Evolutionary conservation across 305 asterid genomes (phyloP).

Genomic region (Rubia tinctorum): DNA sequence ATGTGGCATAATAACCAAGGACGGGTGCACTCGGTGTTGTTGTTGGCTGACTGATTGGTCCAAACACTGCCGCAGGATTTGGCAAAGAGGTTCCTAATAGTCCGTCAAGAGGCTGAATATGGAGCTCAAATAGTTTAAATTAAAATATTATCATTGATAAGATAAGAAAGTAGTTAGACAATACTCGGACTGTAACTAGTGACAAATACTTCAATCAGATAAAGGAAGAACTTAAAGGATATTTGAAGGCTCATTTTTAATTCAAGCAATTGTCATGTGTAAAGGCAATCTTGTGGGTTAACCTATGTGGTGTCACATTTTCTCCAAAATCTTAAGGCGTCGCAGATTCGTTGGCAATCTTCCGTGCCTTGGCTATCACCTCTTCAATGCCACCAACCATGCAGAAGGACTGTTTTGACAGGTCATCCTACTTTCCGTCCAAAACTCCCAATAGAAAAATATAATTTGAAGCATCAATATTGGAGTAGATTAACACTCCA

Average conservation of each 20-base stretch:
- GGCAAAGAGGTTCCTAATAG: constrained; percentile 52
- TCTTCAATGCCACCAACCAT: too few species aligned
- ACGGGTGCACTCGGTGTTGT: constrained; percentile 31
- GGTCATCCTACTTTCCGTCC: too few species aligned
- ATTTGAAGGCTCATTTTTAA: constrained; percentile 76
- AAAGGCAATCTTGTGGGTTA: constrained; percentile 89
- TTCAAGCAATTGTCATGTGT: constrained; percentile 71
- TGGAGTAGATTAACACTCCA: too few species aligned
- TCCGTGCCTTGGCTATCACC: too few species aligned
- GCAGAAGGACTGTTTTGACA: too few species aligned
- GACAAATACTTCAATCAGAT: constrained; percentile 1
- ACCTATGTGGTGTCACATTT: constrained; percentile 65
- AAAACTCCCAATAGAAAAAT: too few species aligned
- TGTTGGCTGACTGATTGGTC: constrained; percentile 36
- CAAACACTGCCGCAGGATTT: constrained; percentile 43
- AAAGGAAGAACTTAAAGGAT: constrained; percentile 52
- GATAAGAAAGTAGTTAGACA: not conserved
- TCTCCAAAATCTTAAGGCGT: too few species aligned
- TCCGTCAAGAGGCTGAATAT: constrained; percentile 80
- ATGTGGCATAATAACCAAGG: constrained; percentile 24
- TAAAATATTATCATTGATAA: not conserved
- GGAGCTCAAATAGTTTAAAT: constrained; percentile 12
- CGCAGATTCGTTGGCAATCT: too few species aligned
- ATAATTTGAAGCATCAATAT: too few species aligned
- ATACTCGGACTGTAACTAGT: not conserved